Evolutionary conservation across 345 rosid genomes (phyloP).

Genomic region (Hypericum androsaemum): DNA sequence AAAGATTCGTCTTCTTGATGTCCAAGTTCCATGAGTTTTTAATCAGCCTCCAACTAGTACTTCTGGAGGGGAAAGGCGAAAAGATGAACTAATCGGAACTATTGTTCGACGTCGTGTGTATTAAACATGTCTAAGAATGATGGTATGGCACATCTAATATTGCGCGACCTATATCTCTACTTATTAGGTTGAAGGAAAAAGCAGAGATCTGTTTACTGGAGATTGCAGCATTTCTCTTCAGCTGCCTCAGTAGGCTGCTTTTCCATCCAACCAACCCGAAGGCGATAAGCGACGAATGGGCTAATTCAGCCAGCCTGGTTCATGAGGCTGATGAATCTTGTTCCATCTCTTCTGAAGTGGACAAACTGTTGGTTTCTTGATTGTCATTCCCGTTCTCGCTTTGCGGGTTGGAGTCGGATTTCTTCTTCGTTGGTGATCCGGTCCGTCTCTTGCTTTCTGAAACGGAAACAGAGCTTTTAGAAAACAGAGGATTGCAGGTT

Average conservation of each 20-base stretch:
- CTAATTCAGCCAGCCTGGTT: constrained; percentile 18
- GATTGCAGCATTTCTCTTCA: constrained; percentile 7
- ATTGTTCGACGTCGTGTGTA: too few relatives aligned
- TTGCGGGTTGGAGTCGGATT: constrained; percentile 21
- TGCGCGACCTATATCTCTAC: constrained; percentile 4
- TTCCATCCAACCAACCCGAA: constrained; percentile 15
- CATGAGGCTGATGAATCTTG: too few relatives aligned
- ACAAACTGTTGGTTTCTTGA: constrained; percentile 26
- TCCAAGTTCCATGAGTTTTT: too few relatives aligned
- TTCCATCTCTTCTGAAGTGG: constrained; percentile 40
- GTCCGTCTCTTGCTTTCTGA: constrained; percentile 69
- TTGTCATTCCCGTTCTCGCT: constrained; percentile 38
- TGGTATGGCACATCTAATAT: constrained; percentile 8
- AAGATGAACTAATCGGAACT: too few relatives aligned
- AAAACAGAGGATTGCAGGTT: background rate
- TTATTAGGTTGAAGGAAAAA: constrained; percentile 13
- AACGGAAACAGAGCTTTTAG: background rate
- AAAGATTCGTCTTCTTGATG: too few relatives aligned
- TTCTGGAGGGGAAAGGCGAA: too few relatives aligned
- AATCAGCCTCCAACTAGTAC: too few relatives aligned
- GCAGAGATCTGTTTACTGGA: constrained; percentile 14
- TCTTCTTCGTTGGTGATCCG: constrained; percentile 35
- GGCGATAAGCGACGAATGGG: constrained; percentile 14
- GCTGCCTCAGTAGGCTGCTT: constrained; percentile 30
- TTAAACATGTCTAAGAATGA: too few relatives aligned